A percentile compares a stretch with the other conserved stretches of the same genome.
These are phyloP conservation scores for Malassezia vespertilionis DNA, from an alignment of 1,284 basidiomycete species.

Conservation along the genomic window DNA sequence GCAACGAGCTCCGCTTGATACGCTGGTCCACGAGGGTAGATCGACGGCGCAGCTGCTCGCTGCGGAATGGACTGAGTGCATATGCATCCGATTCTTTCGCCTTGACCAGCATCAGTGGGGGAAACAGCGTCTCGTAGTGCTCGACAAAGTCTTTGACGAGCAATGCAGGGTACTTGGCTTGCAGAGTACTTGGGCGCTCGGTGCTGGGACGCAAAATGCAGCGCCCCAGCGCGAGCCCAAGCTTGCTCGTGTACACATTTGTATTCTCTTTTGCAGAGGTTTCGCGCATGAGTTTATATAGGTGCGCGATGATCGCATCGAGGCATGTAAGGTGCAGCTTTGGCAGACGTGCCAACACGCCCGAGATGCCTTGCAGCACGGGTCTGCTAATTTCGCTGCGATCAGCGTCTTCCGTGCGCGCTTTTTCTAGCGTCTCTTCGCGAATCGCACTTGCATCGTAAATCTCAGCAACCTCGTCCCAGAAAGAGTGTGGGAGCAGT, in stretches of 20 bases:
- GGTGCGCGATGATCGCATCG: conserved; percentile 66
- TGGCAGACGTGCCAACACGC: conserved; percentile 63
- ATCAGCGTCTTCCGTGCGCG: background rate
- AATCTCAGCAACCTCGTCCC: conserved; percentile 37
- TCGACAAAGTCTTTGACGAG: conserved; percentile 66
- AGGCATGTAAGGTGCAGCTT: conserved; percentile 71
- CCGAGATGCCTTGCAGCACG: conserved; percentile 65
- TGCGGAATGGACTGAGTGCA: conserved; percentile 26
- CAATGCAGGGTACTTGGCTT: conserved; percentile 64
- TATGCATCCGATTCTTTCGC: conserved; percentile 62
- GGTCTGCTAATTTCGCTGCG: conserved; percentile 58
- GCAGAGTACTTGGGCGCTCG: conserved; percentile 69
- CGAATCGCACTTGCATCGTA: conserved; percentile 32
- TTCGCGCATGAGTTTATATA: conserved; percentile 61
- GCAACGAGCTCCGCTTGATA: conserved; percentile 28
- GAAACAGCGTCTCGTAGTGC: conserved; percentile 65
- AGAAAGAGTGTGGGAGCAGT: conserved; percentile 29
- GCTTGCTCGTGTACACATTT: conserved; percentile 69
- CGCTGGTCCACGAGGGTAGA: conserved; percentile 75
- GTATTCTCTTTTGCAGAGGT: conserved; percentile 55
- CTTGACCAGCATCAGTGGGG: conserved; percentile 69
- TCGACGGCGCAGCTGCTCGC: conserved; percentile 67
- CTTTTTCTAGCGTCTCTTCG: background rate
- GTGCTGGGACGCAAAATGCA: conserved; percentile 69
- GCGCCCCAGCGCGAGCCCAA: conserved; percentile 73